These are phyloP conservation scores for Chrysosporium keratinophilum DNA, from an alignment of 2,329 filamentous ascomycete species.

Conservation along the genomic window DNA sequence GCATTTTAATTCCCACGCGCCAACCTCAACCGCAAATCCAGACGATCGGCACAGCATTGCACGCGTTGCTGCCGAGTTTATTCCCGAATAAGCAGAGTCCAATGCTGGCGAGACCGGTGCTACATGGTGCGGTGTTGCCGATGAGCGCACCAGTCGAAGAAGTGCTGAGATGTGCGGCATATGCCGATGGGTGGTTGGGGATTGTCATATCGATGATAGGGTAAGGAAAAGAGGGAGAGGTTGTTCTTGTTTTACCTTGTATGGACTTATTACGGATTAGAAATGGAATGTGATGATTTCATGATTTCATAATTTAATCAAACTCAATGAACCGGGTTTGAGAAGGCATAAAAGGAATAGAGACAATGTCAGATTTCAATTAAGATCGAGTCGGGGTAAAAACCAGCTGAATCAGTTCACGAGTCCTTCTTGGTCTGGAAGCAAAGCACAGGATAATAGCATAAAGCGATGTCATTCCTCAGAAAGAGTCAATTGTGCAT, in stretches of 20 bases:
- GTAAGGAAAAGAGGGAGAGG: not conserved
- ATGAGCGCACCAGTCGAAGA: constrained; percentile 72
- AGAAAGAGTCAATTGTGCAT: too few relatives aligned
- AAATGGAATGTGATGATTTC: too few relatives aligned
- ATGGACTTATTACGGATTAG: not conserved
- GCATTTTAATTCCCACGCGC: constrained; percentile 14
- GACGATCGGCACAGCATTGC: constrained; percentile 67
- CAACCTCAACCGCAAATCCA: constrained; percentile 42
- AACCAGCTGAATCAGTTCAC: too few relatives aligned
- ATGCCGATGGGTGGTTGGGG: constrained; percentile 87
- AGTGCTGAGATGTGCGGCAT: constrained; percentile 68
- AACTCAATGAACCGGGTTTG: too few relatives aligned
- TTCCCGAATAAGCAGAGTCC: constrained; percentile 82
- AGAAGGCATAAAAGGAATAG: too few relatives aligned
- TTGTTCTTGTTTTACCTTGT: not conserved
- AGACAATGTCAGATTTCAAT: too few relatives aligned
- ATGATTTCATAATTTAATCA: too few relatives aligned
- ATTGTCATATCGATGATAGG: constrained; percentile 59
- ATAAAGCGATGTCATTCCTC: too few relatives aligned
- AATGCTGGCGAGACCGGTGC: constrained; percentile 68
- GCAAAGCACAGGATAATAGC: too few relatives aligned
- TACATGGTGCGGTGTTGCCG: constrained; percentile 78
- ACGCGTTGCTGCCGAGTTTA: constrained; percentile 62
- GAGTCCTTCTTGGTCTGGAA: too few relatives aligned
- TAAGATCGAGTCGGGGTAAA: too few relatives aligned